phyloP scores from a whole-genome alignment of 108 stramenopile species.

The Nitzschia sp. region DNA sequence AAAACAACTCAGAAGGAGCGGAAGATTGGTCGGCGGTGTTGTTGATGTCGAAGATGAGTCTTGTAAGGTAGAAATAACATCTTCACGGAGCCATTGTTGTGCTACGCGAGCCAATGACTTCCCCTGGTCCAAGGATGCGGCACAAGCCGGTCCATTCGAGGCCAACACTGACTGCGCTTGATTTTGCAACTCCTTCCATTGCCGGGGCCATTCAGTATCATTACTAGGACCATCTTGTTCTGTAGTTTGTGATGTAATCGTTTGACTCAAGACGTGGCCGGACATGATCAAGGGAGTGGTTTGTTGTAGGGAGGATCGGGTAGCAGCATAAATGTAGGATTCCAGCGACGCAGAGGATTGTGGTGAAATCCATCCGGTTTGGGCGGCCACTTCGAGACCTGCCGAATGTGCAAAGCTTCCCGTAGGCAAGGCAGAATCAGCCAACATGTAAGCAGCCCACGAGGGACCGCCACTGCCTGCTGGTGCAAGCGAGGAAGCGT shows the following conservation, averaged over 20 bases:
- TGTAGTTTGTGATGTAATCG: neutral
- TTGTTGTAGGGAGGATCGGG: conserved; percentile 61
- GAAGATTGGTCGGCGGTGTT: neutral
- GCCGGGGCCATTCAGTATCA: neutral
- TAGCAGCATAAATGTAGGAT: conserved; percentile 57
- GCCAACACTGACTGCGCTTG: conserved; percentile 51
- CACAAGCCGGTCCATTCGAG: conserved; percentile 65
- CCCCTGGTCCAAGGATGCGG: conserved; percentile 79
- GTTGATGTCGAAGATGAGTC: neutral
- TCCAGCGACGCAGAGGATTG: conserved; percentile 11
- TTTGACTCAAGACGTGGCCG: conserved; percentile 29
- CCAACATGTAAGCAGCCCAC: conserved; percentile 53
- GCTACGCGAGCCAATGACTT: conserved; percentile 68
- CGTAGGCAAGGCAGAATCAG: conserved; percentile 77
- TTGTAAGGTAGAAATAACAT: neutral
- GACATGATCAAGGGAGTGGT: conserved; percentile 55
- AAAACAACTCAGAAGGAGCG: conserved; percentile 7
- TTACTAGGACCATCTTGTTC: neutral
- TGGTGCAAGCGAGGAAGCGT: conserved; percentile 2
- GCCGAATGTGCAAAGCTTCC: conserved; percentile 87
- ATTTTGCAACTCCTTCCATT: conserved; percentile 49
- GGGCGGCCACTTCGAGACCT: conserved; percentile 76
- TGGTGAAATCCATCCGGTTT: conserved; percentile 55
- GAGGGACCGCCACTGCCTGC: no score
- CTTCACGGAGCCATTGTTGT: conserved; percentile 39